phyloP scores from a whole-genome alignment of 1,284 basidiomycete genomes.

The Naganishia liquefaciens region DNA sequence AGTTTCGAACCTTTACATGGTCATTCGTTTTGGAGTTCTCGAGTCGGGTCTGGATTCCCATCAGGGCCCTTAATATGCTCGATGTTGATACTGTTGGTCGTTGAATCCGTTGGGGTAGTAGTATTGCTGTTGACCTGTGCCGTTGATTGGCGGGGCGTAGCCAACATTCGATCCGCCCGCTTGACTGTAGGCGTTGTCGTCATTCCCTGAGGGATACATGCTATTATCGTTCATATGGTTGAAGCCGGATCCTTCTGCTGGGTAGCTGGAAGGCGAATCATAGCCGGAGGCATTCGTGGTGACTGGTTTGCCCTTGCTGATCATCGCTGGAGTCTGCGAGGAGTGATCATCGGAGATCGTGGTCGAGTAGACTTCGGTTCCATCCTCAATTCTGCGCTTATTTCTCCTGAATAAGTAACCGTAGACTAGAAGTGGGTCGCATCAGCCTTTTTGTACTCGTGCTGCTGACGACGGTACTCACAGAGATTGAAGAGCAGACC shows the following conservation, averaged over 20 bases:
- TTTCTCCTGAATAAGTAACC: constrained; percentile 49
- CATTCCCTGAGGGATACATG: background rate
- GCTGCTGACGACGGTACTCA: constrained; percentile 49
- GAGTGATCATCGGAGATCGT: constrained; percentile 42
- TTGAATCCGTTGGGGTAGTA: constrained; percentile 24
- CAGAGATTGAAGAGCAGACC: constrained; percentile 83
- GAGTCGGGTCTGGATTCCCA: no score
- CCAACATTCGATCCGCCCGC: background rate
- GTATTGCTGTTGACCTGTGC: constrained; percentile 22
- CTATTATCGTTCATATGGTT: background rate
- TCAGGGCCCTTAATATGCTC: constrained; percentile 7
- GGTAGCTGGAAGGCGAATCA: constrained; percentile 13
- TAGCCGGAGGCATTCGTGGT: constrained; percentile 22
- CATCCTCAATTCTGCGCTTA: constrained; percentile 50
- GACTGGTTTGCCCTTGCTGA: constrained; percentile 1
- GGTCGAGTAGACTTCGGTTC: constrained; percentile 46
- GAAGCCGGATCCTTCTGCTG: background rate
- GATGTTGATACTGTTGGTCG: constrained; percentile 23
- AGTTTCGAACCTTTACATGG: background rate
- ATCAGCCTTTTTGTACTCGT: background rate
- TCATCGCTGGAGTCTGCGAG: constrained; percentile 39
- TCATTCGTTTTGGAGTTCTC: no score
- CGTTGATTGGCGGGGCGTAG: constrained; percentile 15
- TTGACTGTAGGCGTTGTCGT: background rate
- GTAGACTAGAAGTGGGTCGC: constrained; percentile 38